Percentiles rank a stretch among this genome's conserved stretches.
These are phyloP conservation scores for Decorospora gaudefroyi DNA, from an alignment of 2,329 filamentous ascomycete genomes.

Conservation along the genomic window DNA sequence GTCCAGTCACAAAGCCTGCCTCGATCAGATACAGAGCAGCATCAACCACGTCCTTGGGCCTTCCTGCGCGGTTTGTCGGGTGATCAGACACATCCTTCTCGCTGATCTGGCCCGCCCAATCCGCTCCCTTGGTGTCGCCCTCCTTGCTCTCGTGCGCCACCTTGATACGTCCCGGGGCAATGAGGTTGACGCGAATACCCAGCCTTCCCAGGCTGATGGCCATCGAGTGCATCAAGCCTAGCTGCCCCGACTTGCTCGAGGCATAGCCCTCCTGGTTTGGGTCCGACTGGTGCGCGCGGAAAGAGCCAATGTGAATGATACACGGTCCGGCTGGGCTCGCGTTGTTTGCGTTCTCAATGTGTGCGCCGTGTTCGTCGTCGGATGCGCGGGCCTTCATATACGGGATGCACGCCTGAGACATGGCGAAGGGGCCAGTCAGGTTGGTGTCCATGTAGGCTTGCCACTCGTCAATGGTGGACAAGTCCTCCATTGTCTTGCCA, in stretches of 20 bases:
- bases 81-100: conserved; percentile 52
- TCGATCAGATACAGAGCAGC: conserved; percentile 51
- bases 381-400: conserved; percentile 50
- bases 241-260: conserved; percentile 57
- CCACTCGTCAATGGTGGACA: conserved; percentile 52
- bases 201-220: conserved; percentile 53
- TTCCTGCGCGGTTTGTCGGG: conserved; percentile 52
- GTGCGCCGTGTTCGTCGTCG: conserved; percentile 33
- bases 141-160: conserved; percentile 54
- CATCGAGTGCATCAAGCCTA: conserved; percentile 58
- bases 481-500: conserved; percentile 54
- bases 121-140: conserved; percentile 50
- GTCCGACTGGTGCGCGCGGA: conserved; percentile 54
- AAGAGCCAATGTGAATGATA: conserved; percentile 55
- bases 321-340: conserved; percentile 48
- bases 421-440: conserved; percentile 53
- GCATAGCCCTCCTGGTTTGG: conserved; percentile 58
- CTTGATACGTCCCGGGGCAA: conserved; percentile 55
- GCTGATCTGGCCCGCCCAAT: conserved; percentile 46
- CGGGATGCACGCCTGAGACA: conserved; percentile 54
- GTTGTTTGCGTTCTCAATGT: conserved; percentile 30
- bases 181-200: conserved; percentile 55
- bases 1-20: conserved; percentile 48
- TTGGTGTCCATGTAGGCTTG: conserved; percentile 55
- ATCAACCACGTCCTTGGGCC: conserved; percentile 53